These are phyloP conservation scores for Lactifluus subvellereus DNA, from an alignment of 768 basidiomycete genomes.

Conservation along the genomic window DNA sequence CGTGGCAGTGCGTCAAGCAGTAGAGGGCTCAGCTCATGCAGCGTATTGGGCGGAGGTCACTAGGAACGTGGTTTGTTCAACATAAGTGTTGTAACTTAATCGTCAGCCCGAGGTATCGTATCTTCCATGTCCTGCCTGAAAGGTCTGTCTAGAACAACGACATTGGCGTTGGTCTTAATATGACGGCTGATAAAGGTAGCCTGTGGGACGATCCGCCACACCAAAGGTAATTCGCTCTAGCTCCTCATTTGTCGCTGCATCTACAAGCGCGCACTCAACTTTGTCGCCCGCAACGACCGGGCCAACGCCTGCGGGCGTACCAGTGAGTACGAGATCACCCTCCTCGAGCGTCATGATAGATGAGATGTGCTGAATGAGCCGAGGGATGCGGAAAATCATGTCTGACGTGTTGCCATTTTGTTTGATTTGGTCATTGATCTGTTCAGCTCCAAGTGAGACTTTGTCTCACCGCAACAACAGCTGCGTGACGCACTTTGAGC, in stretches of 20 bases:
- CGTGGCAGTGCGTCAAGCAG: conserved; percentile 25
- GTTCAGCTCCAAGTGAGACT: background rate
- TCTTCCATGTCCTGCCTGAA: background rate
- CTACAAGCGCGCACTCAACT: conserved; percentile 66
- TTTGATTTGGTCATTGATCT: conserved; percentile 81
- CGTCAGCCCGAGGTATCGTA: background rate
- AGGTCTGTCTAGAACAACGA: background rate
- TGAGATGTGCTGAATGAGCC: conserved; percentile 84
- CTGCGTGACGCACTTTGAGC: conserved; percentile 50
- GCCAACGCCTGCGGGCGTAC: conserved; percentile 90
- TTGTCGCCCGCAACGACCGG: conserved; percentile 69
- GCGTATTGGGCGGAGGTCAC: conserved; percentile 24
- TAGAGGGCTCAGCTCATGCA: conserved; percentile 22
- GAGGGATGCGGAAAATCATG: conserved; percentile 91
- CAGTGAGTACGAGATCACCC: conserved; percentile 86
- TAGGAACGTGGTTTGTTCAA: background rate
- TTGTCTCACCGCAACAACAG: background rate
- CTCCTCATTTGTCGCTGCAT: conserved; percentile 44
- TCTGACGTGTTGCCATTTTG: conserved; percentile 82
- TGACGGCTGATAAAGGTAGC: conserved; percentile 47
- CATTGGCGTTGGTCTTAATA: background rate
- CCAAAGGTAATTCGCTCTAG: conserved; percentile 61
- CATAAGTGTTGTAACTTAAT: conserved; percentile 38
- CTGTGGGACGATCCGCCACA: conserved; percentile 60
- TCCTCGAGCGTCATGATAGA: conserved; percentile 99